phyloP scores from a whole-genome alignment of 2,329 filamentous ascomycete species.

The Aureobasidium sp. region DNA sequence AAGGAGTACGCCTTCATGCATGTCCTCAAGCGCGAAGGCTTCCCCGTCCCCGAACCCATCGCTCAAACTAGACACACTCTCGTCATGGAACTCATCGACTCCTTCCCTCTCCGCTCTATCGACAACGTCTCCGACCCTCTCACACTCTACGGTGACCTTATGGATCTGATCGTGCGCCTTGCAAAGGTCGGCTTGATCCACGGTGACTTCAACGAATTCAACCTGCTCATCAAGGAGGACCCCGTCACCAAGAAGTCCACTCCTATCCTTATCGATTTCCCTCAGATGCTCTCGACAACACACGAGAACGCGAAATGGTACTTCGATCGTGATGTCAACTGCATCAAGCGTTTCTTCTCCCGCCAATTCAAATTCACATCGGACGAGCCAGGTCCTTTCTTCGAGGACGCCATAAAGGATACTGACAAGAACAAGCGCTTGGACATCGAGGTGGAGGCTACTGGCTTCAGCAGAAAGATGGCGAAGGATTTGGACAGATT shows the following conservation, averaged over 20 bases:
- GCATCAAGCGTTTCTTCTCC: slow-evolving; percentile 90
- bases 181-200: slow-evolving; percentile 87
- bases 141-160: slow-evolving; percentile 81
- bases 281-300: slow-evolving; percentile 94
- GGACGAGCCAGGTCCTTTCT: slow-evolving; percentile 75
- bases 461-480: slow-evolving; percentile 95
- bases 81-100: slow-evolving; percentile 89
- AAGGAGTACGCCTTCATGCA: slow-evolving; percentile 96
- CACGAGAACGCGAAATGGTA: slow-evolving; percentile 93
- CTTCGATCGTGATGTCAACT: slow-evolving; percentile 91
- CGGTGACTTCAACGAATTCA: slow-evolving; percentile 99
- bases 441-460: slow-evolving; percentile 83
- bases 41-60: slow-evolving; percentile 80
- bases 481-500: slow-evolving; percentile 86
- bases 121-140: slow-evolving; percentile 74
- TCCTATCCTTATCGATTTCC: slow-evolving; percentile 92
- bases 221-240: slow-evolving; percentile 83
- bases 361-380: slow-evolving; percentile 80
- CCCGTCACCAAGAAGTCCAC: slow-evolving; percentile 27
- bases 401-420: slow-evolving; percentile 70
- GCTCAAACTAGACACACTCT: slow-evolving; percentile 91
- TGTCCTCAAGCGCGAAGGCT: slow-evolving; percentile 71
- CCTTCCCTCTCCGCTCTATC: slow-evolving; percentile 85
- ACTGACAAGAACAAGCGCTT: slow-evolving; percentile 61
- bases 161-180: slow-evolving; percentile 73